Evolutionary conservation across 1,139 yeast species (phyloP).

Genomic region (Sugiyamaella castrensis): DNA sequence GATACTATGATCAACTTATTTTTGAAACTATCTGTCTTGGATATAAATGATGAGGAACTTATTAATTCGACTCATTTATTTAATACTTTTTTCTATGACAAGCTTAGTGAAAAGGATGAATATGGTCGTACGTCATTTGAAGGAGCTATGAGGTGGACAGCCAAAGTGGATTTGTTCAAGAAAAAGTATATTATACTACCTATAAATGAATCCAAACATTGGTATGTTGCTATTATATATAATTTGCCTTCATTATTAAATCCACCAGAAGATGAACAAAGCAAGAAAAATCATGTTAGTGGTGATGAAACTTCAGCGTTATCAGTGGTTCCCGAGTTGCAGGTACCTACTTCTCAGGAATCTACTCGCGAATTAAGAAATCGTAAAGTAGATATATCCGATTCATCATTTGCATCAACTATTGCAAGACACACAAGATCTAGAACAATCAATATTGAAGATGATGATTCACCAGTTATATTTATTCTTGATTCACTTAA

Average conservation of each 20-base stretch:
- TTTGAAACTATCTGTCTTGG: slow-evolving; percentile 25
- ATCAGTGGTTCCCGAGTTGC: background rate
- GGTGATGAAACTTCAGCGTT: no score
- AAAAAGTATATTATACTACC: slow-evolving; percentile 72
- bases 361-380: slow-evolving; percentile 12
- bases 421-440: slow-evolving; percentile 12
- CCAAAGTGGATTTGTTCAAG: slow-evolving; percentile 60
- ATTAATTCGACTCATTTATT: slow-evolving; percentile 55
- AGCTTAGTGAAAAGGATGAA: slow-evolving; percentile 41
- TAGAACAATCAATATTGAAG: slow-evolving; percentile 5
- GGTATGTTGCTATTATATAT: slow-evolving; percentile 65
- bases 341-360: background rate
- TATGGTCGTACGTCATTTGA: slow-evolving; percentile 46
- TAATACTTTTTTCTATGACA: slow-evolving; percentile 81
- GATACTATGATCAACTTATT: slow-evolving; percentile 44
- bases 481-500: slow-evolving; percentile 75
- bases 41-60: background rate
- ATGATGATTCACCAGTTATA: slow-evolving; percentile 45
- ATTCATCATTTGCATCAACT: background rate
- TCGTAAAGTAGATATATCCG: background rate
- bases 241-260: slow-evolving; percentile 28
- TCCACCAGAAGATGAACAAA: slow-evolving; percentile 3
- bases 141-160: slow-evolving; percentile 65
- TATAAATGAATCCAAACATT: slow-evolving; percentile 72
- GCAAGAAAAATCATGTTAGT: background rate